Evolutionary conservation across 768 basidiomycete genomes (phyloP).

Genomic region (Suillus subluteus): DNA sequence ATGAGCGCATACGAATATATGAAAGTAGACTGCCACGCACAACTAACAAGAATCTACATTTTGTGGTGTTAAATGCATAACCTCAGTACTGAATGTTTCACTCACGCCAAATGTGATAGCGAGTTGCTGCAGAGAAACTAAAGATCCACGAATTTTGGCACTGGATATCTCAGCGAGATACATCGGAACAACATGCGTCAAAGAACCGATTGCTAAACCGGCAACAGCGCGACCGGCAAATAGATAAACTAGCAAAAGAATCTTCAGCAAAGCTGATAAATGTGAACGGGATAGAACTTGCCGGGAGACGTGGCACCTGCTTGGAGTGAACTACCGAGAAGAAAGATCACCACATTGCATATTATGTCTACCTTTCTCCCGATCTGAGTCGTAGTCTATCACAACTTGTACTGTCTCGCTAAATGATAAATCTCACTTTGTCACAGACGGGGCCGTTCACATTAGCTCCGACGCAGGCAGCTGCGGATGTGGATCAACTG

Average conservation of each 20-base stretch:
- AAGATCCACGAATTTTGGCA: conserved; percentile 40
- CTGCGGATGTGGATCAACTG: conserved; percentile 20
- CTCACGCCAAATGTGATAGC: conserved; percentile 39
- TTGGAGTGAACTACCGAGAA: conserved; percentile 35
- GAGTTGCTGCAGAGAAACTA: conserved; percentile 41
- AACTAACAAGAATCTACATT: conserved; percentile 36
- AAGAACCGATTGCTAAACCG: conserved; percentile 22
- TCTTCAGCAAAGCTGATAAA: neutral
- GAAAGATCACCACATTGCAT: conserved; percentile 32
- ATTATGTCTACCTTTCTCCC: conserved; percentile 34
- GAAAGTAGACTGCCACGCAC: conserved; percentile 19
- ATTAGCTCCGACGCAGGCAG: conserved; percentile 36
- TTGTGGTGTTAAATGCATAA: conserved; percentile 1
- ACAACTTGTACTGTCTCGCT: neutral
- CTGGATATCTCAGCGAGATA: conserved; percentile 44
- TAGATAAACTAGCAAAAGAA: conserved; percentile 24
- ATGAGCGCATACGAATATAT: neutral
- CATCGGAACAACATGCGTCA: conserved; percentile 34
- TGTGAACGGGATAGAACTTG: conserved; percentile 5
- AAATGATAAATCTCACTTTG: conserved; percentile 17
- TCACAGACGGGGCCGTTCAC: conserved; percentile 36
- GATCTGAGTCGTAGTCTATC: conserved; percentile 19
- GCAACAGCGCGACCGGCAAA: conserved; percentile 35
- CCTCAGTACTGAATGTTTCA: conserved; percentile 9
- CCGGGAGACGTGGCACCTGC: conserved; percentile 32